A percentile compares a stretch with the other conserved stretches of the same genome.
Evolutionary conservation across 1,284 basidiomycete genomes (phyloP).

Genomic region (Malassezia globosa): DNA sequence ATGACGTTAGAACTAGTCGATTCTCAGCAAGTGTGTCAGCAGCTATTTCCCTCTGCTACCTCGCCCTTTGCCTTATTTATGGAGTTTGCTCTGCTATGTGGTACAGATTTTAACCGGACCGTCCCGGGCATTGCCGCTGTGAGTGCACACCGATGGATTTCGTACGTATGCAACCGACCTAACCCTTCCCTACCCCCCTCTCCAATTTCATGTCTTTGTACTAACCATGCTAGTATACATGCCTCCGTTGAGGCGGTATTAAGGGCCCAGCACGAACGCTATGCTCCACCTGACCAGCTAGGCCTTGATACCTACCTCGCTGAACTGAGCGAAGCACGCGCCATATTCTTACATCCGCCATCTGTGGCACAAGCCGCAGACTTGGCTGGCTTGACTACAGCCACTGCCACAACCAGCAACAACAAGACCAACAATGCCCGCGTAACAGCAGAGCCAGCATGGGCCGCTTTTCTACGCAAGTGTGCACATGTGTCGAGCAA

Average conservation of each 20-base stretch:
- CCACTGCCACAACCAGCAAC: no score
- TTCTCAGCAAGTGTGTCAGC: conserved; percentile 18
- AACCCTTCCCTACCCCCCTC: no score
- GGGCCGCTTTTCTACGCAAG: neutral
- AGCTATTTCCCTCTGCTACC: conserved; percentile 22
- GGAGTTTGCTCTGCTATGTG: conserved; percentile 42
- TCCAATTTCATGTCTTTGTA: no score
- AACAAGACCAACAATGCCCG: no score
- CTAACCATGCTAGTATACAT: neutral
- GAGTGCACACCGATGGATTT: neutral
- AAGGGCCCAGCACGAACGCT: conserved; percentile 10
- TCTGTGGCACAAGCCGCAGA: conserved; percentile 1
- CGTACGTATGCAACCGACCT: neutral
- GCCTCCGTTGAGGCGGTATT: neutral
- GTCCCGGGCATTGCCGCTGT: conserved; percentile 29
- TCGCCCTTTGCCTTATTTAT: conserved; percentile 25
- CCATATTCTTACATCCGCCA: conserved; percentile 33
- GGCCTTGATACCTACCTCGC: conserved; percentile 26
- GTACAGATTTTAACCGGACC: conserved; percentile 45
- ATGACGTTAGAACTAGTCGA: conserved; percentile 29
- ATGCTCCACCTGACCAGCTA: conserved; percentile 29
- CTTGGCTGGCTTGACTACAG: neutral
- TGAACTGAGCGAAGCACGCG: conserved; percentile 28
- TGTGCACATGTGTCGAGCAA: neutral
- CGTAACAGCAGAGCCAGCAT: neutral